These are phyloP conservation scores for Acacia confusa DNA, from an alignment of 306 rosid genomes.

Conservation along the genomic window DNA sequence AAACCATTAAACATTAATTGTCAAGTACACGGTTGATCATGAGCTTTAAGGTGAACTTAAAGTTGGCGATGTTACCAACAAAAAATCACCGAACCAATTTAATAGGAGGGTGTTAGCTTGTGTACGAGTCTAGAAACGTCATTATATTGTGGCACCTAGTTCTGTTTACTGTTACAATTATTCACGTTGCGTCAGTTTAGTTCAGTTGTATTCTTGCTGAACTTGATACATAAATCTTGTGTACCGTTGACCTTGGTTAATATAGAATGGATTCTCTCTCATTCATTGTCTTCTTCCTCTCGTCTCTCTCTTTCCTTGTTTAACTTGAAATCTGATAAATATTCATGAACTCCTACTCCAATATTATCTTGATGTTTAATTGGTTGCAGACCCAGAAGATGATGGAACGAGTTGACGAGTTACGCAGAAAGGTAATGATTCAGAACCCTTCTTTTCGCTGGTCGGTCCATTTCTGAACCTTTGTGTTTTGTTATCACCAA, in stretches of 20 bases:
- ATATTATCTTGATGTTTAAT: not conserved
- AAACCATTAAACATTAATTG: not conserved
- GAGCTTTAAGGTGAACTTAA: not conserved
- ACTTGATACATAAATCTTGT: not conserved
- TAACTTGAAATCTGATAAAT: not conserved
- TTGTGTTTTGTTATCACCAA: not conserved
- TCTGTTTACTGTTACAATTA: not conserved
- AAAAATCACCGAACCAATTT: no score
- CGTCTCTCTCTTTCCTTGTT: no score
- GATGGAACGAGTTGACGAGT: conserved; percentile 50
- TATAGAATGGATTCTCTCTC: not conserved
- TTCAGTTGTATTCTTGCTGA: not conserved
- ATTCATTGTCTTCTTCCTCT: not conserved
- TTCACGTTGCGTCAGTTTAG: not conserved
- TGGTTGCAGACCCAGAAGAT: conserved; percentile 49
- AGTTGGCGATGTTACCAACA: no score
- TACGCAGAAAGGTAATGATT: conserved; percentile 53
- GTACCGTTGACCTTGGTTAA: not conserved
- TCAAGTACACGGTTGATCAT: not conserved
- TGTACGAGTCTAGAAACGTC: not conserved
- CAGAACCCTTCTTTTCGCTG: not conserved
- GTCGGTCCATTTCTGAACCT: not conserved
- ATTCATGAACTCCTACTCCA: not conserved
- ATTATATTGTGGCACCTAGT: not conserved
- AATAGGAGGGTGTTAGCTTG: no score